A percentile compares a stretch with the other conserved stretches of the same genome.
Evolutionary conservation across 371 early-diverging fungal species (phyloP).

Genomic region (Mortierella sp.): DNA sequence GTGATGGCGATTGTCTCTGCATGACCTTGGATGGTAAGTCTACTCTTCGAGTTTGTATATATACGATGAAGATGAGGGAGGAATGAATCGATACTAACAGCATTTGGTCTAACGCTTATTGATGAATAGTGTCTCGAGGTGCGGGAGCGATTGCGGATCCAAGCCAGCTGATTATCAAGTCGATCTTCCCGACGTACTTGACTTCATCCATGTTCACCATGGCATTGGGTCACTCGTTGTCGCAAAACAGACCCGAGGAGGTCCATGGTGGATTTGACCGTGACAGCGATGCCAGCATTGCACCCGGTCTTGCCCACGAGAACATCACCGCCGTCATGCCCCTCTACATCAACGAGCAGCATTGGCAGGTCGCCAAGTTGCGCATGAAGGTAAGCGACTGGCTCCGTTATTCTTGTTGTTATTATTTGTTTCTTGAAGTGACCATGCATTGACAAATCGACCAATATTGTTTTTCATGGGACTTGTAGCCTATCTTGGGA

Average conservation of each 20-base stretch:
- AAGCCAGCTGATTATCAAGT: slow-evolving; percentile 56
- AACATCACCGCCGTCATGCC: slow-evolving; percentile 58
- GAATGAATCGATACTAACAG: neutral
- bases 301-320: slow-evolving; percentile 45
- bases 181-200: slow-evolving; percentile 57
- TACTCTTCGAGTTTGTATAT: neutral
- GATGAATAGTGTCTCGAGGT: slow-evolving; percentile 34
- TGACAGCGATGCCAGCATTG: slow-evolving; percentile 39
- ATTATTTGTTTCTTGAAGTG: neutral
- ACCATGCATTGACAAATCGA: neutral
- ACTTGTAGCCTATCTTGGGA: slow-evolving; percentile 53
- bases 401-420: too few relatives aligned
- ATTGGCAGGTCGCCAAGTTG: slow-evolving; percentile 59
- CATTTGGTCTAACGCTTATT: neutral
- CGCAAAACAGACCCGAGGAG: slow-evolving; percentile 35
- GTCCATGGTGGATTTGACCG: slow-evolving; percentile 61
- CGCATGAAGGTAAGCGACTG: slow-evolving; percentile 50
- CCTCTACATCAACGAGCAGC: slow-evolving; percentile 57
- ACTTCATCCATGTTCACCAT: slow-evolving; percentile 59
- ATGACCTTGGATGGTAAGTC: slow-evolving; percentile 56
- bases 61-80: neutral
- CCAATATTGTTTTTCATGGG: neutral
- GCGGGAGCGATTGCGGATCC: slow-evolving; percentile 58
- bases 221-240: slow-evolving; percentile 49
- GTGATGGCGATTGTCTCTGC: slow-evolving; percentile 60